A percentile compares a stretch with the other conserved stretches of the same genome.
Evolutionary conservation across 768 basidiomycete genomes (phyloP).

Genomic region (Neoboletus brunneissimus): DNA sequence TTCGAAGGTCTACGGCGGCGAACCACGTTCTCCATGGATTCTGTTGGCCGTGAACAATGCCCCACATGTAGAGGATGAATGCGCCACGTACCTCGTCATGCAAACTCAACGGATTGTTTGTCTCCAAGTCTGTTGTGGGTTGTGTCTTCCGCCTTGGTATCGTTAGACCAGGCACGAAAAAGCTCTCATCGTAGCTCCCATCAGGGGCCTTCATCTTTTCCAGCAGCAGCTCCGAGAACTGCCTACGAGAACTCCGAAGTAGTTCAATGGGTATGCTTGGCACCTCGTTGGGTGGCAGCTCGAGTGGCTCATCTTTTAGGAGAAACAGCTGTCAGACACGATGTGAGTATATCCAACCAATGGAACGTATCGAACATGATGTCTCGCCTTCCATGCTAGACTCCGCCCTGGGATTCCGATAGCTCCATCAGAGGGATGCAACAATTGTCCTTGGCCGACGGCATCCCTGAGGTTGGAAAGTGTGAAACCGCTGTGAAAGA

Average conservation of each 20-base stretch:
- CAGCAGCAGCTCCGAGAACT: constrained; percentile 56
- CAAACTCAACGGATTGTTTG: constrained; percentile 79
- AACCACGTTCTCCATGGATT: constrained; percentile 99
- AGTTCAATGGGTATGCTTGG: constrained; percentile 38
- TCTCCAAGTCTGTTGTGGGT: constrained; percentile 49
- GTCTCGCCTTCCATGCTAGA: constrained; percentile 74
- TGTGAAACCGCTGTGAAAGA: constrained; percentile 52
- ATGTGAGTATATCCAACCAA: constrained; percentile 21
- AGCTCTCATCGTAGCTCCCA: constrained; percentile 74
- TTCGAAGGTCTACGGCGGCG: constrained; percentile 80
- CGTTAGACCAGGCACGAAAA: constrained; percentile 51
- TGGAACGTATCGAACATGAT: constrained; percentile 7
- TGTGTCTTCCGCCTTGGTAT: constrained; percentile 32
- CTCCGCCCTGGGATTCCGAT: constrained; percentile 69
- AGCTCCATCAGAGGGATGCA: constrained; percentile 39
- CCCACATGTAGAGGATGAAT: neutral
- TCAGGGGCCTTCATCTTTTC: constrained; percentile 83
- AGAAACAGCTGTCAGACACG: constrained; percentile 59
- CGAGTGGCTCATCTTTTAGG: constrained; percentile 61
- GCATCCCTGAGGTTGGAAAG: constrained; percentile 68
- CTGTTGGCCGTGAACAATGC: constrained; percentile 35
- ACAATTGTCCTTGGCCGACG: constrained; percentile 58
- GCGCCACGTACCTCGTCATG: constrained; percentile 58
- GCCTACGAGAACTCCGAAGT: constrained; percentile 49
- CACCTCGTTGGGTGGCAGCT: constrained; percentile 41